Evolutionary conservation across 2,329 filamentous ascomycete genomes (phyloP).

Genomic region (Ploettnerulaceae sp.): DNA sequence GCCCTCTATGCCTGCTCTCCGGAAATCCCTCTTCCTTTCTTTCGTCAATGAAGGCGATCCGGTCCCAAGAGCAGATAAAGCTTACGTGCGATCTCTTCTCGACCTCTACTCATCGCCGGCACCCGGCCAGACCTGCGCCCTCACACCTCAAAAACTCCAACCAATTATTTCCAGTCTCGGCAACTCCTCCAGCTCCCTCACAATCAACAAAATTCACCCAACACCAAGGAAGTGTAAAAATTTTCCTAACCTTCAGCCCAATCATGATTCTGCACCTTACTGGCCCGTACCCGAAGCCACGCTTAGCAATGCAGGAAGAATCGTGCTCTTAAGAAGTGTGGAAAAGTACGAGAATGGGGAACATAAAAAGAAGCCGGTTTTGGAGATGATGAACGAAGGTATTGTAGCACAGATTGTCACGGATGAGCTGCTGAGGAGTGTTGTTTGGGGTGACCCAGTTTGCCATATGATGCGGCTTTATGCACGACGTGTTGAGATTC

Average conservation of each 20-base stretch:
- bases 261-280: conserved; percentile 36
- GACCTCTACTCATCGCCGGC: conserved; percentile 61
- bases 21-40: conserved; percentile 69
- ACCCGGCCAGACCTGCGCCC: conserved; percentile 18
- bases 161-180: conserved; percentile 13
- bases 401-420: conserved; percentile 64
- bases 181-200: conserved; percentile 25
- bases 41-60: conserved; percentile 88
- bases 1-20: conserved; percentile 44
- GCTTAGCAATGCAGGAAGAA: conserved; percentile 64
- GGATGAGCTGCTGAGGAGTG: conserved; percentile 62
- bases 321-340: conserved; percentile 60
- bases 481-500: conserved; percentile 61
- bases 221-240: conserved; percentile 23
- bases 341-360: conserved; percentile 36
- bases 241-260: conserved; percentile 19
- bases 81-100: conserved; percentile 67
- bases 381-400: conserved; percentile 50
- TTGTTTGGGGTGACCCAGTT: conserved; percentile 78
- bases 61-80: conserved; percentile 69
- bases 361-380: conserved; percentile 43
- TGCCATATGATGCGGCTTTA: conserved; percentile 80
- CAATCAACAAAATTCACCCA: conserved; percentile 20
- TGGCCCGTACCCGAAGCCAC: conserved; percentile 65
- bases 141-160: conserved; percentile 19